phyloP scores from a whole-genome alignment of 2,329 filamentous ascomycete species.

The Simplicillium sp. region DNA sequence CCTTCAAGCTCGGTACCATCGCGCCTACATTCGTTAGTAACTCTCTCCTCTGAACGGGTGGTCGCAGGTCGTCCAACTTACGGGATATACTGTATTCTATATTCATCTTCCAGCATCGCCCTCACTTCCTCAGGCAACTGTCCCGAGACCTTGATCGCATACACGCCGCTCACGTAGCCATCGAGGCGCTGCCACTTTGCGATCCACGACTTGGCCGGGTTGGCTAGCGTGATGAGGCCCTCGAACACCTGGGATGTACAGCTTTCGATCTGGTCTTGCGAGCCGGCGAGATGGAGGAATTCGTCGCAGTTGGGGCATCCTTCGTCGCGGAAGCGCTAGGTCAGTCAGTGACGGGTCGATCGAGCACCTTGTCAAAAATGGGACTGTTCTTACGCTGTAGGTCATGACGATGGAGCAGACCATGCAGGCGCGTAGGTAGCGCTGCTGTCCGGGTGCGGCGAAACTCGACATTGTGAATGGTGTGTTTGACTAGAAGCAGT shows the following conservation, averaged over 20 bases:
- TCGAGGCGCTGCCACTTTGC: conserved; percentile 94
- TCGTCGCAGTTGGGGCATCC: conserved; percentile 97
- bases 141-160: conserved; percentile 90
- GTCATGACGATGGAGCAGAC: conserved; percentile 93
- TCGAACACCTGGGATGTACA: conserved; percentile 97
- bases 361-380: no score
- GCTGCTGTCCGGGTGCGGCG: conserved; percentile 65
- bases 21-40: conserved; percentile 22
- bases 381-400: conserved; percentile 46
- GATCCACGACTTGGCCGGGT: conserved; percentile 84
- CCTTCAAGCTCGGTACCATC: conserved; percentile 39
- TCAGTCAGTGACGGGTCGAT: not conserved
- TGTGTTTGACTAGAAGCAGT: no score
- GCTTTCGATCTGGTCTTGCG: conserved; percentile 73
- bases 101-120: conserved; percentile 51
- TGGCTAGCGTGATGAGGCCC: conserved; percentile 74
- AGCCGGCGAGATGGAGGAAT: conserved; percentile 74
- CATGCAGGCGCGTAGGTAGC: conserved; percentile 93
- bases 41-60: no score
- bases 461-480: conserved; percentile 42
- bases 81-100: conserved; percentile 57
- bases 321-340: conserved; percentile 69
- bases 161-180: conserved; percentile 78
- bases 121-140: conserved; percentile 60
- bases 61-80: conserved; percentile 44